Base-by-base conservation (phyloP, 495 filamentous ascomycete genomes). In the Immersiella caudata region DNA sequence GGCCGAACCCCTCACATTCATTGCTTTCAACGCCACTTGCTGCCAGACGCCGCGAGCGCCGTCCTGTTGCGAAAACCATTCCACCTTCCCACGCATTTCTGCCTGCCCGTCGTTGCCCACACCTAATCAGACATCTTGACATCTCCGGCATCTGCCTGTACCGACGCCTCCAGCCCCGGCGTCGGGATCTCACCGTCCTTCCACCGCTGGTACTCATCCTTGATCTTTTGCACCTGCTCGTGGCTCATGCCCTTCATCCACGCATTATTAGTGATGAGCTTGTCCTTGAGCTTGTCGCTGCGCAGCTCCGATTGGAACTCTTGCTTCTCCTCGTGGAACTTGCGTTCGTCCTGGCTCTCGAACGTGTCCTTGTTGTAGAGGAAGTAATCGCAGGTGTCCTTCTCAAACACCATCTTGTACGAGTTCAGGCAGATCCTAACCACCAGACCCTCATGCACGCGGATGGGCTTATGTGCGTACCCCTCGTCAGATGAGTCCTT, bases 351-450 rank as follows among this genome's bases (percentile, higher is more conserved):
- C 16, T 72, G 70, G 16, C 70, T 62, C 52, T 68, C 73, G 22
- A 72, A 73, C 52, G 52, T 68, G 69, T 67, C 72, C 66, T 71
- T 73, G 54, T 76, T 74, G 65, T 85, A 86, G 54, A 85, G 71
- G 70, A 84, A 84, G 68, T 74, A 86, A 67, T 87, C 80, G 65
- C 75, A 77, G 40, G 90, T 94, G 12, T 83, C 81, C 11, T 89
- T 86, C 68, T 90, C 86, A 80, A 91, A 97, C 24, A 92, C 82
- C 68, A 94, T 88, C 69, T 91, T 89, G 75, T 92, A 95, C 60
- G 87, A 92, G 72, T 92, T 91, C 50, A 94, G 88, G 70, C 88
- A 91, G 74, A 97, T 92, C 22, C 90, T 84, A 49, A 96, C 84
- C 25, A 89, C 83, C 27, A 97, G 81, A n/a, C 89, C 87, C 69